A percentile compares a stretch with the other conserved stretches of the same genome.
Conservation (phyloP, 129 eudicot genomes). For the Solidago caesia region DNA sequence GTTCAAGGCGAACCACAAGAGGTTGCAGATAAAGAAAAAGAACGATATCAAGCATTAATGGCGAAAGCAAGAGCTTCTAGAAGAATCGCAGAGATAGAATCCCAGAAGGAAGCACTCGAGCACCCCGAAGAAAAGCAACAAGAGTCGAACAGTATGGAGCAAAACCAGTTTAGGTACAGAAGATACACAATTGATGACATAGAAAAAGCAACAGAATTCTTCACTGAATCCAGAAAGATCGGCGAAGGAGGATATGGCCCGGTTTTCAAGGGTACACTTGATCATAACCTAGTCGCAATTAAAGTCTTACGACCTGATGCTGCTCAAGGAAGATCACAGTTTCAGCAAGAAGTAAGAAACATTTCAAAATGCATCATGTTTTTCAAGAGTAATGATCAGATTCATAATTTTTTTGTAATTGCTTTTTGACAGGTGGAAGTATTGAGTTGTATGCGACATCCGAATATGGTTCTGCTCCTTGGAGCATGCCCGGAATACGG, state of each 20-base stretch:
- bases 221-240: constrained; percentile 43
- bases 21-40: constrained; percentile 37
- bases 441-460: constrained; percentile 70
- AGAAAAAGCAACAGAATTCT: constrained; percentile 51
- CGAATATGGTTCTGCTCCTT: constrained; percentile 66
- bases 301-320: constrained; percentile 66
- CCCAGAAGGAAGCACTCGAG: constrained; percentile 25
- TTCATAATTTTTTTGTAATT: background rate
- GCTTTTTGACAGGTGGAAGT: constrained; percentile 53
- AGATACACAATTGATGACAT: constrained; percentile 58
- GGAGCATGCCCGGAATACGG: constrained; percentile 73
- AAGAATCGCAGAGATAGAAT: constrained; percentile 42
- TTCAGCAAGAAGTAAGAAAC: constrained; percentile 53
- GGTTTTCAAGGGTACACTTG: constrained; percentile 48
- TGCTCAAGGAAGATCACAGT: constrained; percentile 68
- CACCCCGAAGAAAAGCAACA: constrained; percentile 32
- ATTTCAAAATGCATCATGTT: background rate
- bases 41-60: constrained; percentile 36
- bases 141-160: constrained; percentile 6
- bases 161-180: constrained; percentile 38
- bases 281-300: constrained; percentile 50
- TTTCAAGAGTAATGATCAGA: background rate
- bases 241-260: constrained; percentile 82
- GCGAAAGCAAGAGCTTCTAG: constrained; percentile 43
- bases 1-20: constrained; percentile 38